Conservation (phyloP, 2,329 filamentous ascomycete species). For the Ophiocordyceps camponoti-saundersi region DNA sequence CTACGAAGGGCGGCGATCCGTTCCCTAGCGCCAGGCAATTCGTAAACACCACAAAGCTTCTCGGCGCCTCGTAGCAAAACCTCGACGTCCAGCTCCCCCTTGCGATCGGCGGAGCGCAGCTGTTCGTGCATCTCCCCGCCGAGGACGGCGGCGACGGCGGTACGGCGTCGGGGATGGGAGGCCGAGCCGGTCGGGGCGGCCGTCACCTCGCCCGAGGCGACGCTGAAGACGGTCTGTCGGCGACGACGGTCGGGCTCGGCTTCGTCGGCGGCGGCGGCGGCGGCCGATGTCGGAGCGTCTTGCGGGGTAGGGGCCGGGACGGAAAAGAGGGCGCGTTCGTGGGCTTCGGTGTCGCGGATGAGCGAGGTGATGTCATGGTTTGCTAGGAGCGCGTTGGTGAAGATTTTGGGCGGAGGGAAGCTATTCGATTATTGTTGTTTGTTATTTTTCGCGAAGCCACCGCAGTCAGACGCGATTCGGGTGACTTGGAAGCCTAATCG, state of each 20-base stretch:
- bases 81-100: conserved; percentile 71
- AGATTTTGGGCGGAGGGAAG: conserved; percentile 83
- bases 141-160: conserved; percentile 76
- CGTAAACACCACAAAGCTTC: conserved; percentile 78
- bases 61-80: conserved; percentile 73
- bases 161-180: conserved; percentile 46
- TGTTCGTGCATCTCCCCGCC: conserved; percentile 75
- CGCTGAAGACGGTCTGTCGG: conserved; percentile 49
- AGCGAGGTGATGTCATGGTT: conserved; percentile 84
- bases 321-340: conserved; percentile 90
- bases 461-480: not conserved
- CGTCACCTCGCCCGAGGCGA: conserved; percentile 44
- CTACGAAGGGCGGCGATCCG: conserved; percentile 56
- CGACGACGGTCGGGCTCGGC: conserved; percentile 20
- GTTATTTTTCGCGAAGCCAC: not conserved
- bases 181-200: conserved; percentile 31
- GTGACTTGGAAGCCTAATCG: no score
- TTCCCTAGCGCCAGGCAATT: conserved; percentile 61
- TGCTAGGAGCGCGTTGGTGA: conserved; percentile 81
- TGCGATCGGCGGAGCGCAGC: conserved; percentile 36
- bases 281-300: conserved; percentile 8
- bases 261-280: conserved; percentile 14
- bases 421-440: conserved; percentile 29
- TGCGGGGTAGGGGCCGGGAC: conserved; percentile 53
- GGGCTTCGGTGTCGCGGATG: conserved; percentile 86